A percentile compares a stretch with the other conserved stretches of the same genome.
Conservation (phyloP, 139 green algal genomes). For the Limnomonas spitsbergensis region DNA sequence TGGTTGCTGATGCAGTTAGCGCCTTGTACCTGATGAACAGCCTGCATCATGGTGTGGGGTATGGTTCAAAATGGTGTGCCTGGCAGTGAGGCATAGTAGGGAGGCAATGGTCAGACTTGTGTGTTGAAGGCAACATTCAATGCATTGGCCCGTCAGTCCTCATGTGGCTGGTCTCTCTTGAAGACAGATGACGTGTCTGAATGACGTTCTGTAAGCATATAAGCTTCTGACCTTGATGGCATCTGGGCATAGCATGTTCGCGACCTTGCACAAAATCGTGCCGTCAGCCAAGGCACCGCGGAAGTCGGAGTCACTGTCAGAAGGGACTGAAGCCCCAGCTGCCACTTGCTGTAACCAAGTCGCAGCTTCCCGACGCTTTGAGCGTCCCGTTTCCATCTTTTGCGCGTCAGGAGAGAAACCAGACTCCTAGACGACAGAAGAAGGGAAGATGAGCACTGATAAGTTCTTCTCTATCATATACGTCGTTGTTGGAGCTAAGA, state of each 20-base stretch:
- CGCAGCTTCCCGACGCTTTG: neutral
- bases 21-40: too few relatives aligned
- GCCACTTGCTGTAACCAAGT: neutral
- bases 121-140: too few relatives aligned
- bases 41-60: too few relatives aligned
- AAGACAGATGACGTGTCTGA: too few relatives aligned
- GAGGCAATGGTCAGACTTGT: too few relatives aligned
- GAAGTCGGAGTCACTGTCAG: neutral
- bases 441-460: neutral
- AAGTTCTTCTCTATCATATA: neutral
- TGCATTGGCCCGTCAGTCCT: too few relatives aligned
- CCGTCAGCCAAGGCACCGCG: neutral
- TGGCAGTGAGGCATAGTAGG: too few relatives aligned
- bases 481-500: neutral
- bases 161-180: too few relatives aligned
- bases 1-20: too few relatives aligned
- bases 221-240: constrained; percentile 3
- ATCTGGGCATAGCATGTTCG: neutral
- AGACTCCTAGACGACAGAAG: too few relatives aligned
- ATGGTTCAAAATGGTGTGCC: too few relatives aligned
- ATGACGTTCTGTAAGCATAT: too few relatives aligned
- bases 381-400: neutral
- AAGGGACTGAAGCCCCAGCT: neutral
- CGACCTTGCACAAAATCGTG: neutral
- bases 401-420: neutral